Evolutionary conservation across 2,329 filamentous ascomycete species (phyloP), one percentile per base, ranked within the genome.

Genomic region (Aspergillus floridensis): DNA sequence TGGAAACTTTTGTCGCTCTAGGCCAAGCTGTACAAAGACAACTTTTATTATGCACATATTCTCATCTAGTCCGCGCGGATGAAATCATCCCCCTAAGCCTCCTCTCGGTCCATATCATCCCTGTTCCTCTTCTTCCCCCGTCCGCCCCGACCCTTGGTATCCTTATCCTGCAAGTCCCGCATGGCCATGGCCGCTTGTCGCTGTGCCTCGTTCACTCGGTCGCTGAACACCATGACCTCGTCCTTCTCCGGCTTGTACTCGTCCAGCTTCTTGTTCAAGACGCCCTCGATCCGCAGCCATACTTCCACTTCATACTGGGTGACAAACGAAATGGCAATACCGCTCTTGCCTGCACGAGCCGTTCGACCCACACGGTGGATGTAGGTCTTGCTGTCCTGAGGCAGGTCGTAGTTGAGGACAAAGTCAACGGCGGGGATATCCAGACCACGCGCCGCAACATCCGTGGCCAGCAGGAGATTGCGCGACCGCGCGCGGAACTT

Each of bases 371-470:
- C 92, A 55, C 92, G 85, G 75, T 96, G 92, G 32, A 96, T 89
- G 68, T 96, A 96, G 0, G 92, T 96, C 77, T 96, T 96, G 68
- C 86, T 46, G 19, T 55, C 53, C 32, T 35, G 32, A 10, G 92
- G 91, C 2, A 96, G 78, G 69, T 96, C 92, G 65, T 88, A 90
- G 77, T 96, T 96, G 65, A 96, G 75, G 2, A 97, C 91, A 0
- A 93, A 79, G 65, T 96, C 92, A 12, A 97, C 92, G n/a, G 86
- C 89, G 12, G 92, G 92, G 50, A 97, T 96, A 80, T 97, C 93
- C 6, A 97, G 82, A 82, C 93, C 93, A 73, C 93, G 88, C 1
- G 93, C 91, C 1, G 93, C 93, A n/a, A 97, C 91, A 73, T 97
- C 93, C 0, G 93, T 97, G 2, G 92, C 92, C 4, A 97, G 70